Conservation (phyloP, 805 yeast genomes). For the Yarrowia hollandica region DNA sequence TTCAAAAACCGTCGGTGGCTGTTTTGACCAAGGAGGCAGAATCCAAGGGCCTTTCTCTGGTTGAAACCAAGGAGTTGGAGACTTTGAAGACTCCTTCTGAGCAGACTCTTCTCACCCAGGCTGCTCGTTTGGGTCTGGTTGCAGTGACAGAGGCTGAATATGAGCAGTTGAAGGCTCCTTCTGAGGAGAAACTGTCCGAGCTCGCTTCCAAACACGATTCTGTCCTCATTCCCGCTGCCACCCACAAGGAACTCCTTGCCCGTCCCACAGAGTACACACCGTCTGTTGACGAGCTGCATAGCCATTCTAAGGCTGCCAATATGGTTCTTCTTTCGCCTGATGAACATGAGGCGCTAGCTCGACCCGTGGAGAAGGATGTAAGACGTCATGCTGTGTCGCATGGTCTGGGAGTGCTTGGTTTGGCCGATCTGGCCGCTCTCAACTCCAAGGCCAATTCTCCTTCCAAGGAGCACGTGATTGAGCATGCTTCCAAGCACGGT, state of each 20-base stretch:
- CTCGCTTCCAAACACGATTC: not conserved
- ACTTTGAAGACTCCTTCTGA: conserved; percentile 7
- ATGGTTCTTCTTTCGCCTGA: conserved; percentile 32
- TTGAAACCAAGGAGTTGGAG: not conserved
- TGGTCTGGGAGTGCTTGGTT: conserved; percentile 43
- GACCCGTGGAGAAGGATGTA: conserved; percentile 2
- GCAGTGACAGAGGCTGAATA: conserved; percentile 35
- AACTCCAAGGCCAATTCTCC: conserved; percentile 32
- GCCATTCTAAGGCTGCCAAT: conserved; percentile 36
- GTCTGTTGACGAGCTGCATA: conserved; percentile 31
- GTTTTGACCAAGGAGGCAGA: not conserved
- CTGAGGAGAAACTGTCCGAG: not conserved
- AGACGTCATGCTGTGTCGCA: conserved; percentile 3
- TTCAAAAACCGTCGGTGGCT: conserved; percentile 14
- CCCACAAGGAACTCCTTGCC: conserved; percentile 1
- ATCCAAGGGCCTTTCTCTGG: not conserved
- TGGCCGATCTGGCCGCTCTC: conserved; percentile 41
- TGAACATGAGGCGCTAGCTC: not conserved
- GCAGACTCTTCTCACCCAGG: conserved; percentile 17
- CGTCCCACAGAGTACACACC: conserved; percentile 29
- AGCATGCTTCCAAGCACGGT: conserved; percentile 39
- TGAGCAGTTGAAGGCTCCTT: conserved; percentile 30
- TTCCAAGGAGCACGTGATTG: conserved; percentile 38
- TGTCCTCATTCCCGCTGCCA: not conserved
- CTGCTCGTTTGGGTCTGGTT: conserved; percentile 35